Evolutionary conservation across 148 eudicot species (phyloP), one percentile per base, ranked within the genome.

Genomic region (Rhododendron molle): DNA sequence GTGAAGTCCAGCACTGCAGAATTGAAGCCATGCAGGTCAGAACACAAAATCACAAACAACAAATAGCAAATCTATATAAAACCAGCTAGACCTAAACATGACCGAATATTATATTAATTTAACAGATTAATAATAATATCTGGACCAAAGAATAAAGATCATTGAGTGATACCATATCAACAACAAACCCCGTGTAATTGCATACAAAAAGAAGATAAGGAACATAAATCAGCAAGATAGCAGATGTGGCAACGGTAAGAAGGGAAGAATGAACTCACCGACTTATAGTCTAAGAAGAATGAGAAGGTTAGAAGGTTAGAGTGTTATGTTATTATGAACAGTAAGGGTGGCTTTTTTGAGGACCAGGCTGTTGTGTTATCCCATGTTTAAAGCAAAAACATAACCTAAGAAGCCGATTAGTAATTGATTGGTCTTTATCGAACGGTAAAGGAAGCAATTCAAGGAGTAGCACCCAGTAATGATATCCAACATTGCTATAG

Each of bases 1-100:
- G 94, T 94, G 90, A 97, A 94, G 85, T 97, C 98, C 87, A 97
- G 90, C 81, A 96, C 99, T 95, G 97, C 84, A 86, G 83, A 67
- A 58, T 85, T 32, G 11, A 34, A 77, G 13, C 47, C 84, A 83
- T 21, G 67, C 67, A 32, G 30, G 40, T 71, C 76, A 32, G 20
- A 71, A 71, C 18, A 71, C 76, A 71, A 71, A 69, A 28, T 28
- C 36, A 69, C 74, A 28, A 28, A 69, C 16, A 69, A 32, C 36
- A 71, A 71, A 30, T 13, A 30, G 76, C 38, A 23, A 65, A 65
- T 65, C 30, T n/a, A 65, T 7, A 9, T 65, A n/a, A n/a, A 65
- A n/a, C 72, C 72, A 26, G 72, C 32, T 26, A 10, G 32, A 71
- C 76, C 40, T 14, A 14, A 14, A 32, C 20, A 71, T 14, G 20